Evolutionary conservation across 257 asterid genomes (phyloP), one percentile per base, ranked within the genome.

Genomic region (Nicotiana benthamiana): DNA sequence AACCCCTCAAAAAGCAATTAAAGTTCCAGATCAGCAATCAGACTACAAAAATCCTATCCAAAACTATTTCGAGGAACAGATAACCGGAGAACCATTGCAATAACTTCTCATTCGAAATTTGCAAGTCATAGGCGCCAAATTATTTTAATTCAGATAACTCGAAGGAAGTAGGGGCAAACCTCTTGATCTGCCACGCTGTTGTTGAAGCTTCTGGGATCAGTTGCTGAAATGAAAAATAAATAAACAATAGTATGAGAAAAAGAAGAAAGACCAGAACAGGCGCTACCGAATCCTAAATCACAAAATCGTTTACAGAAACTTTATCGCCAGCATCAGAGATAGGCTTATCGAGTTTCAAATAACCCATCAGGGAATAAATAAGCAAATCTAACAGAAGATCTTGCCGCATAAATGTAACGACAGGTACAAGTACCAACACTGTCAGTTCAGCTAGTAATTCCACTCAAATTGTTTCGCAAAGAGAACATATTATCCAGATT

Each of bases 171-270:
- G 30, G 77, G 70, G 60, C 82, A 28, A 28, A 93, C 97, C 97
- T 93, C 95, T 83, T 92, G 85, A 85, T 88, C 97, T 9, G 89
- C 88, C 54, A 92, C 95, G 83, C 97, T 93, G 86, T 89, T 92
- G 86, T 92, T 93, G 92, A 93, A 92, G 89, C 97, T 90, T 80
- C 93, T 90, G 63, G 85, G 94, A 88, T 93, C 97, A 53, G 64
- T 86, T 32, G 57, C 97, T 92, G 91, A 46, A 68, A 61, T 79
- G 82, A 84, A 82, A 77, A 86, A 52, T 61, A 64, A 75, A 76
- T 20, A 40, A 68, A 24, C 5, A 62, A 12, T 62, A 26, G 68
- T 12, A 26, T 11, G 17, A 15, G 28, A 22, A 6, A 60, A 20
- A 59, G 28, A 30, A 63, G 76, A 67, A 36, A 36, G 54, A 36